Percentiles rank a stretch among this genome's conserved stretches.
These are phyloP conservation scores for Vanrija pseudolonga DNA, from an alignment of 1,284 basidiomycete genomes.

Conservation along the genomic window DNA sequence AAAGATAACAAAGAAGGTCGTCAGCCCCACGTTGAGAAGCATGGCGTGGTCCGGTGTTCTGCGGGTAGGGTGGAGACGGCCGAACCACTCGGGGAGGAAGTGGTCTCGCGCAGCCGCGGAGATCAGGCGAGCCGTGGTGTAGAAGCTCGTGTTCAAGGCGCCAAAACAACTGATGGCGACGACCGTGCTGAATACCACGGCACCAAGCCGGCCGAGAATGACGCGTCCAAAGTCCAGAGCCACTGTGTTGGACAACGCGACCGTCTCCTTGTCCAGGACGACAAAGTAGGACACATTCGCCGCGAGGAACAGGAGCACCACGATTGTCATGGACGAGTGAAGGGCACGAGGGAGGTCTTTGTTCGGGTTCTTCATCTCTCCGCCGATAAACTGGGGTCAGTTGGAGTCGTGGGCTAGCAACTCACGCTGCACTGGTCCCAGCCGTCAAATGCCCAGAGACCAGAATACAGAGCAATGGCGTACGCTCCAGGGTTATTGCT, in stretches of 20 bases:
- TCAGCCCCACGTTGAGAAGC: conserved; percentile 68
- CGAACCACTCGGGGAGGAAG: conserved; percentile 78
- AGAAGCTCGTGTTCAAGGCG: conserved; percentile 80
- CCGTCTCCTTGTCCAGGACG: conserved; percentile 72
- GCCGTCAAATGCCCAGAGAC: conserved; percentile 92
- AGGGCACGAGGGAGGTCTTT: conserved; percentile 86
- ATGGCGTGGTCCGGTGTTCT: conserved; percentile 84
- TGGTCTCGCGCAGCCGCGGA: conserved; percentile 84
- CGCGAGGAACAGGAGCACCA: conserved; percentile 67
- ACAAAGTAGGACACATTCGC: conserved; percentile 90
- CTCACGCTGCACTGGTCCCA: conserved; percentile 58
- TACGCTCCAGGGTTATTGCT: conserved; percentile 76
- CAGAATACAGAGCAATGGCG: conserved; percentile 90
- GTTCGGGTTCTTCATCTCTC: conserved; percentile 80
- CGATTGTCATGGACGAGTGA: conserved; percentile 72
- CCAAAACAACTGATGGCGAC: conserved; percentile 94
- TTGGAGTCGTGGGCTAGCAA: conserved; percentile 11
- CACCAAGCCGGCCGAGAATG: conserved; percentile 79
- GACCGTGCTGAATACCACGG: conserved; percentile 74
- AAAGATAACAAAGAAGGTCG: conserved; percentile 70
- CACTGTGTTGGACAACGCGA: conserved; percentile 68
- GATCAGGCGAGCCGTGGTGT: conserved; percentile 76
- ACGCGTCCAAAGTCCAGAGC: conserved; percentile 89
- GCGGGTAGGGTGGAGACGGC: conserved; percentile 65
- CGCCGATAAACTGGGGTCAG: conserved; percentile 69